Evolutionary conservation across 371 early-diverging fungal species (phyloP).

Genomic region (Dinochytrium kinnereticum): DNA sequence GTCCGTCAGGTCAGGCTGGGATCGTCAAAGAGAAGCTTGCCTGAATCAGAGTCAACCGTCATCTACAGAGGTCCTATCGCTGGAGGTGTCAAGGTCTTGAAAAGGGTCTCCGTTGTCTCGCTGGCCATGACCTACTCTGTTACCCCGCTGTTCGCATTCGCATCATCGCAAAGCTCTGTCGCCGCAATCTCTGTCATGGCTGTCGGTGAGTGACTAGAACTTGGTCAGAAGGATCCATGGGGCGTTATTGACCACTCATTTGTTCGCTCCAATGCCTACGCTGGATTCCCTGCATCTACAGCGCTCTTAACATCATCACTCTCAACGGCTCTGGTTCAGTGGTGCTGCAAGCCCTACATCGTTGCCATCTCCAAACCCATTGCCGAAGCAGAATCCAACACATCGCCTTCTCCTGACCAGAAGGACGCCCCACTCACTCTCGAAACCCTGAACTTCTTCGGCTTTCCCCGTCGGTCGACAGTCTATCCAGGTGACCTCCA

Average conservation of each 20-base stretch:
- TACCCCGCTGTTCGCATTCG: constrained; percentile 23
- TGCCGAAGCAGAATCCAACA: background rate
- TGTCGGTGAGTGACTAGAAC: constrained; percentile 4
- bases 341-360: constrained; percentile 44
- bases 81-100: constrained; percentile 21
- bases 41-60: too few relatives aligned
- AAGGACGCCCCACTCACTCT: constrained; percentile 10
- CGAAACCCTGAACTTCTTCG: constrained; percentile 39
- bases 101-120: constrained; percentile 26
- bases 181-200: constrained; percentile 16
- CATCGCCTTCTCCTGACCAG: background rate
- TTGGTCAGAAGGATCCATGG: too few relatives aligned
- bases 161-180: background rate
- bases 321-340: constrained; percentile 36
- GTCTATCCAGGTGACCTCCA: constrained; percentile 16
- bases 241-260: too few relatives aligned
- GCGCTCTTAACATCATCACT: constrained; percentile 30
- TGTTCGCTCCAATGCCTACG: background rate
- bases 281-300: background rate
- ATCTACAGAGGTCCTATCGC: constrained; percentile 26
- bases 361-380: constrained; percentile 20
- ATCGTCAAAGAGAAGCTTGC: too few relatives aligned
- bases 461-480: constrained; percentile 21
- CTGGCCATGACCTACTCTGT: constrained; percentile 16
- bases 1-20: too few relatives aligned